Conservation (phyloP, 805 yeast genomes). For the Cyberlindnera saturnus region DNA sequence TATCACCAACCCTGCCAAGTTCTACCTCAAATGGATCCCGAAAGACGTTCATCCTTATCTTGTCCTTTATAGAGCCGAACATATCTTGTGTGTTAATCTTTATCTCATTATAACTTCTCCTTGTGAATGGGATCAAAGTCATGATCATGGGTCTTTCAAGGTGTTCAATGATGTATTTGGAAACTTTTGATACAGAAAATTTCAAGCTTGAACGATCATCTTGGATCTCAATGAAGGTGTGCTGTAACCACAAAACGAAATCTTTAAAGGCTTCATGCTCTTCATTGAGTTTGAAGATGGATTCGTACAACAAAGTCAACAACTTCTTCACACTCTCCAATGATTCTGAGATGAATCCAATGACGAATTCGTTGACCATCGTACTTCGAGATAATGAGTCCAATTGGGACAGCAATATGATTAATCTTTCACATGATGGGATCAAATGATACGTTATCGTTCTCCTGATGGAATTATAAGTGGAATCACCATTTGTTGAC, state of each 20-base stretch:
- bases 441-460: slow-evolving; percentile 42
- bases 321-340: slow-evolving; percentile 15
- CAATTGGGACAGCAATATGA: slow-evolving; percentile 39
- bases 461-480: slow-evolving; percentile 46
- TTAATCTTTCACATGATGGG: slow-evolving; percentile 50
- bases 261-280: slow-evolving; percentile 40
- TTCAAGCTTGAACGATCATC: slow-evolving; percentile 19
- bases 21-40: slow-evolving; percentile 3
- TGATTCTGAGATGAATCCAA: slow-evolving; percentile 7
- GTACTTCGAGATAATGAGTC: slow-evolving; percentile 33
- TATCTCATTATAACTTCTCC: slow-evolving; percentile 18
- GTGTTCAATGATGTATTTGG: slow-evolving; percentile 21
- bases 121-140: slow-evolving; percentile 17
- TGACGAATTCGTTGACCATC: slow-evolving; percentile 1
- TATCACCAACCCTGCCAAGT: slow-evolving; percentile 15
- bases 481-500: slow-evolving; percentile 41
- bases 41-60: slow-evolving; percentile 4
- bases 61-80: slow-evolving; percentile 11
- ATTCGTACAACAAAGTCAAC: slow-evolving; percentile 28
- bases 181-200: slow-evolving; percentile 21
- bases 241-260: slow-evolving; percentile 37
- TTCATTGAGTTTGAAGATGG: slow-evolving; percentile 36
- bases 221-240: slow-evolving; percentile 23
- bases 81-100: slow-evolving; percentile 19
- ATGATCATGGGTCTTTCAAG: slow-evolving; percentile 18